Conservation (phyloP, 441 rosid species). For the Adansonia madagascariensis region DNA sequence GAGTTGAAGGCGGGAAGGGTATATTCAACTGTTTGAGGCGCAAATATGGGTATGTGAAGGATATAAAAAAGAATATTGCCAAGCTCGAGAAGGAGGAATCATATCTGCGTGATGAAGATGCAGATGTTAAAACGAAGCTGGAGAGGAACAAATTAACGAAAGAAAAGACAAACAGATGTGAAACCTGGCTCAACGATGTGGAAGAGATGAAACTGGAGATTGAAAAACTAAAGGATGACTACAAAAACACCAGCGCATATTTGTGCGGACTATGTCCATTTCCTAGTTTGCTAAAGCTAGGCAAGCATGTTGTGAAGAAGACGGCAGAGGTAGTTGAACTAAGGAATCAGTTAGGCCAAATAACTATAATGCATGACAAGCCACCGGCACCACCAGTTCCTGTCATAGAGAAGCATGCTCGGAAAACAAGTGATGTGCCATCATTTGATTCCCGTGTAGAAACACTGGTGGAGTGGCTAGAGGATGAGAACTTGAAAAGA, state of each 20-base stretch:
- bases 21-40: constrained; percentile 11
- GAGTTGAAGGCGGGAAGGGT: constrained; percentile 20
- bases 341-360: constrained; percentile 3
- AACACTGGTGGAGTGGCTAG: constrained; percentile 19
- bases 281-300: constrained; percentile 22
- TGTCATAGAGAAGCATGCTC: constrained; percentile 21
- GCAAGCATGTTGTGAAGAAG: constrained; percentile 17
- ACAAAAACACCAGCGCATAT: not conserved
- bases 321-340: constrained; percentile 16
- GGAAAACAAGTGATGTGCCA: constrained; percentile 12
- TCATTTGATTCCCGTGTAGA: constrained; percentile 15
- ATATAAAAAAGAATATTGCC: constrained; percentile 1
- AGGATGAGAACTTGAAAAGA: constrained; percentile 24
- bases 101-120: not conserved
- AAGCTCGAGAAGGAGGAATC: not conserved
- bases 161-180: constrained; percentile 22
- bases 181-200: constrained; percentile 20
- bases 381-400: constrained; percentile 18
- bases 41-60: constrained; percentile 22
- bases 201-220: not conserved
- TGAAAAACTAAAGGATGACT: not conserved
- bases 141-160: constrained; percentile 14
- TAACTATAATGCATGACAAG: constrained; percentile 19
- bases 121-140: constrained; percentile 10
- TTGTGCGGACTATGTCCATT: constrained; percentile 25